A percentile compares a stretch with the other conserved stretches of the same genome.
These are phyloP conservation scores for Marchantia polymorpha DNA, from an alignment of 225 moss, liverwort and hornwort genomes.

Conservation along the genomic window DNA sequence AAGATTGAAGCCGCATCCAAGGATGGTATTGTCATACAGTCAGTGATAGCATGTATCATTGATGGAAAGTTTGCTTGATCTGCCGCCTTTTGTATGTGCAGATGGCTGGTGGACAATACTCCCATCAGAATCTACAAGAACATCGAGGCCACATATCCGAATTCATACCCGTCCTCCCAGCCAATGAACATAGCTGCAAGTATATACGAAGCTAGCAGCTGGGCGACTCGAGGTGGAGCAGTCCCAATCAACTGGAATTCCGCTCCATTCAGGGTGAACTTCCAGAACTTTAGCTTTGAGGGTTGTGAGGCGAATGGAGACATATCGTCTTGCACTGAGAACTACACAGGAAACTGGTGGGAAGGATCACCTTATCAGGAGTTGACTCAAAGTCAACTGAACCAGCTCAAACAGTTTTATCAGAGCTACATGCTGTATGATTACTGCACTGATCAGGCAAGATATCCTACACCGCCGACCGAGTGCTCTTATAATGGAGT, in stretches of 20 bases:
- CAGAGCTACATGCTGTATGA: constrained; percentile 38
- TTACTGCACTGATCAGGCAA: constrained; percentile 45
- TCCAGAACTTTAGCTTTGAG: constrained; percentile 25
- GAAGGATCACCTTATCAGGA: constrained; percentile 22
- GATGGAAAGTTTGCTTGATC: not conserved
- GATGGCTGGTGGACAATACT: constrained; percentile 34
- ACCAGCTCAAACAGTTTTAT: constrained; percentile 31
- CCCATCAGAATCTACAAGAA: constrained; percentile 32
- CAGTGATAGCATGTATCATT: not conserved
- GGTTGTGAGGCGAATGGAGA: constrained; percentile 25
- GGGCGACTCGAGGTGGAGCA: constrained; percentile 49
- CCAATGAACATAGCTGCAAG: constrained; percentile 33
- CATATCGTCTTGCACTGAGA: constrained; percentile 14
- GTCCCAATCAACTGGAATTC: constrained; percentile 28
- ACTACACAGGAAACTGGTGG: constrained; percentile 33
- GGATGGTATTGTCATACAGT: too few relatives aligned
- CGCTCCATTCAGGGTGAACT: constrained; percentile 39
- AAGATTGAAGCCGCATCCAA: not conserved
- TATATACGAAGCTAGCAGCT: constrained; percentile 35
- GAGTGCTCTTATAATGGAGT: not conserved
- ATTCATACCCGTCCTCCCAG: constrained; percentile 27
- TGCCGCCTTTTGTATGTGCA: not conserved
- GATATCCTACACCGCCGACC: not conserved
- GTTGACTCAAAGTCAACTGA: not conserved
- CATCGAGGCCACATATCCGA: constrained; percentile 13